Percentiles rank a stretch among this genome's conserved stretches.
These are phyloP conservation scores for Ceratorhiza oryzae-sativae DNA, from an alignment of 1,284 basidiomycete genomes.

Conservation along the genomic window DNA sequence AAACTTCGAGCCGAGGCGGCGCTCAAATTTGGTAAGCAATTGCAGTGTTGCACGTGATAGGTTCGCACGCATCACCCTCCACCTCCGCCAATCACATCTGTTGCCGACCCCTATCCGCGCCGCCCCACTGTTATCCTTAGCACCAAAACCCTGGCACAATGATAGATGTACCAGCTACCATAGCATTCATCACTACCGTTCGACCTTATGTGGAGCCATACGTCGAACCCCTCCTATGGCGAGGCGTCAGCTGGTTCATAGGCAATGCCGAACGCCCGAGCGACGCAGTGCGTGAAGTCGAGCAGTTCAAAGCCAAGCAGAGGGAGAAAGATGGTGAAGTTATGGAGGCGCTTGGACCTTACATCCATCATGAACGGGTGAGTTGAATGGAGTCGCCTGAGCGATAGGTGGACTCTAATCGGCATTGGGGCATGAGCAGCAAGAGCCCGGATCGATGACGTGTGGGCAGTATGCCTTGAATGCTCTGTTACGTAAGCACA, in stretches of 20 bases:
- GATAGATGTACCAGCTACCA: conserved; percentile 17
- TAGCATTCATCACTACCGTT: conserved; percentile 34
- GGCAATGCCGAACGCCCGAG: conserved; percentile 30
- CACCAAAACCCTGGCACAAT: neutral
- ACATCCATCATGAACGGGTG: conserved; percentile 38
- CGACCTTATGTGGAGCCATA: conserved; percentile 34
- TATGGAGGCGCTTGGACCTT: conserved; percentile 31
- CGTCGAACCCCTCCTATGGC: conserved; percentile 34
- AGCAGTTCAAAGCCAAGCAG: conserved; percentile 31
- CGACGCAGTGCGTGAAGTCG: conserved; percentile 33
- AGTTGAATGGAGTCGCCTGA: neutral
- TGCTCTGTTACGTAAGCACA: conserved; percentile 66
- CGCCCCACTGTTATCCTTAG: neutral
- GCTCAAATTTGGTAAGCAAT: neutral
- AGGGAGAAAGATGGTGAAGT: conserved; percentile 35
- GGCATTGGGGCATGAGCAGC: conserved; percentile 47
- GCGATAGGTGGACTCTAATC: no score
- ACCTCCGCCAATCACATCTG: neutral
- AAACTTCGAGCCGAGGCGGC: neutral
- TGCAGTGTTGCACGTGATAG: neutral
- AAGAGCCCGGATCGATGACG: conserved; percentile 78
- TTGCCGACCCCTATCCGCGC: neutral
- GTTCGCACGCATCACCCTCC: conserved; percentile 10
- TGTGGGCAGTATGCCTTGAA: conserved; percentile 89
- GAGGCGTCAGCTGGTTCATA: conserved; percentile 19